Evolutionary conservation across 2,329 filamentous ascomycete genomes (phyloP).

Genomic region (Nemania abortiva): DNA sequence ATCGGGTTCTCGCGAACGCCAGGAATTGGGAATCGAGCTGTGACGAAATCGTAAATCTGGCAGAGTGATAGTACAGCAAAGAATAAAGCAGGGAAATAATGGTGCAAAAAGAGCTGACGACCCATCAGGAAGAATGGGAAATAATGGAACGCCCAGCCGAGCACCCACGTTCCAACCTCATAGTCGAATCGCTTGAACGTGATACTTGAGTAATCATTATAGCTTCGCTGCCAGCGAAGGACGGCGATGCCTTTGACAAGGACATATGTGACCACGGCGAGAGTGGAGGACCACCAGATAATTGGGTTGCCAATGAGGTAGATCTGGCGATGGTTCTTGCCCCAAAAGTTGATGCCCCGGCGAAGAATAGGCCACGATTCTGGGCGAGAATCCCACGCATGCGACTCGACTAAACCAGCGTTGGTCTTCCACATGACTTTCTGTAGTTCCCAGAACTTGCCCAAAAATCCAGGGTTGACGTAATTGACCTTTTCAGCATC

Average conservation of each 20-base stretch:
- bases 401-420: slow-evolving; percentile 93
- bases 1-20: slow-evolving; percentile 77
- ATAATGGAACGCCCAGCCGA: slow-evolving; percentile 98
- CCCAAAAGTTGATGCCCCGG: slow-evolving; percentile 99
- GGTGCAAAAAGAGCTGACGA: slow-evolving; percentile 96
- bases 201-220: slow-evolving; percentile 82
- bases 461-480: slow-evolving; percentile 91
- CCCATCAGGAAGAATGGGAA: slow-evolving; percentile 99
- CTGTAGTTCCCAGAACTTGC: slow-evolving; percentile 97
- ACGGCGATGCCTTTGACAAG: slow-evolving; percentile 89
- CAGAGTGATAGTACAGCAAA: slow-evolving; percentile 92
- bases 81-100: slow-evolving; percentile 97
- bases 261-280: slow-evolving; percentile 80
- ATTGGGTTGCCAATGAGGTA: slow-evolving; percentile 96
- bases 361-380: slow-evolving; percentile 91
- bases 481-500: slow-evolving; percentile 96
- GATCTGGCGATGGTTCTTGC: slow-evolving; percentile 91
- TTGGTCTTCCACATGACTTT: slow-evolving; percentile 99
- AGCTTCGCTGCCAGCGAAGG: slow-evolving; percentile 94
- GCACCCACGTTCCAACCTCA: slow-evolving; percentile 88
- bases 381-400: slow-evolving; percentile 97
- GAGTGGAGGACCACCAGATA: slow-evolving; percentile 91
- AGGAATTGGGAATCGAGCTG: slow-evolving; percentile 76
- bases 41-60: slow-evolving; percentile 88
- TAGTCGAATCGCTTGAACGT: slow-evolving; percentile 98